These are phyloP conservation scores for Pleurotus eryngii DNA, from an alignment of 768 basidiomycete genomes.

Conservation along the genomic window DNA sequence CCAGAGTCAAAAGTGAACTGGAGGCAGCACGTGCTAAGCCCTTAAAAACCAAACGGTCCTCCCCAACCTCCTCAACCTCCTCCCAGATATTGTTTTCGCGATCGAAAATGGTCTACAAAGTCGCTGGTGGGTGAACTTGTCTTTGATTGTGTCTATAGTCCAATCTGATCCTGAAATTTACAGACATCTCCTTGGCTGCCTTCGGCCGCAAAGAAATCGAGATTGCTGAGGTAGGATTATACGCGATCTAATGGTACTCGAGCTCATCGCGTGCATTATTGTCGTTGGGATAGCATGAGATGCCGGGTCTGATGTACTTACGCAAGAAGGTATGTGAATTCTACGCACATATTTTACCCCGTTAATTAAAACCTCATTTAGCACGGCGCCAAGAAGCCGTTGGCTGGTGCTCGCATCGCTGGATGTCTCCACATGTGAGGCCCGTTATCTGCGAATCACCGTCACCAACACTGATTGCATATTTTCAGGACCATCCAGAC, in stretches of 20 bases:
- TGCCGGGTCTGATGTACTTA: slow-evolving; percentile 95
- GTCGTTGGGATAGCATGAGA: slow-evolving; percentile 64
- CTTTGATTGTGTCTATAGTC: not conserved
- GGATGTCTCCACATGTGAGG: slow-evolving; percentile 96
- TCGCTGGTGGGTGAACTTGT: slow-evolving; percentile 60
- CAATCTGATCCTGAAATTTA: slow-evolving; percentile 10
- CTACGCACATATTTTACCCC: slow-evolving; percentile 1
- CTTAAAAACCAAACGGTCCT: slow-evolving; percentile 6
- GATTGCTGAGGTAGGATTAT: slow-evolving; percentile 84
- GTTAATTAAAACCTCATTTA: slow-evolving; percentile 26
- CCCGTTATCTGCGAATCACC: not conserved
- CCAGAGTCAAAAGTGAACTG: slow-evolving; percentile 6
- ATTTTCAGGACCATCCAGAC: slow-evolving; percentile 90
- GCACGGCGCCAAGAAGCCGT: slow-evolving; percentile 79
- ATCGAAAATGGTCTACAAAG: slow-evolving; percentile 80
- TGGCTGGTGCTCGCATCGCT: slow-evolving; percentile 93
- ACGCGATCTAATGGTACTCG: slow-evolving; percentile 8
- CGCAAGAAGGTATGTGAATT: slow-evolving; percentile 64
- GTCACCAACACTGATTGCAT: slow-evolving; percentile 1
- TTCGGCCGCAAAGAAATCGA: slow-evolving; percentile 99
- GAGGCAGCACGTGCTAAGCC: slow-evolving; percentile 7
- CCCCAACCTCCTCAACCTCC: slow-evolving; percentile 17
- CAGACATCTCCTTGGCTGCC: slow-evolving; percentile 94
- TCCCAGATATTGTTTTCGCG: not conserved
- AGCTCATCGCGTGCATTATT: not conserved